These are phyloP conservation scores for Hypomontagnella submonticulosa DNA, from an alignment of 495 filamentous ascomycete species.

Conservation along the genomic window DNA sequence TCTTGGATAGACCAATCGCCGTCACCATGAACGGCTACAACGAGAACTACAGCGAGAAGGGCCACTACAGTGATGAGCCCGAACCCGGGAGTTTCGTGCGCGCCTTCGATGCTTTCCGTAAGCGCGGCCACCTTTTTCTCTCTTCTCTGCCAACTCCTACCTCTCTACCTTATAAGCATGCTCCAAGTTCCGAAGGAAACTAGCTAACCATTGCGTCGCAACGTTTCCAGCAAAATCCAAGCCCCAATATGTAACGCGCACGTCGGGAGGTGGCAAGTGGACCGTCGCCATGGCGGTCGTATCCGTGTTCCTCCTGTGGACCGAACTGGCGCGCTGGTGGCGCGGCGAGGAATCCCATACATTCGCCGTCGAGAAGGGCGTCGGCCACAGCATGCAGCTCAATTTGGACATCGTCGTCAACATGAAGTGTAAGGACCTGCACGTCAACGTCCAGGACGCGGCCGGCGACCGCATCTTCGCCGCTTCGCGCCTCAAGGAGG, in stretches of 20 bases:
- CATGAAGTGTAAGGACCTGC: constrained; percentile 88
- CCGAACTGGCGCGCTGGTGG: constrained; percentile 85
- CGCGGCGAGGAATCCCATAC: constrained; percentile 83
- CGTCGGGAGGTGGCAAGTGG: constrained; percentile 88
- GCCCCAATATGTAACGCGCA: constrained; percentile 85
- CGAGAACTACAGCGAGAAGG: constrained; percentile 73
- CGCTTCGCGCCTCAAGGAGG: constrained; percentile 74
- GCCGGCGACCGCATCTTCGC: constrained; percentile 91
- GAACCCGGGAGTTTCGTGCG: constrained; percentile 73
- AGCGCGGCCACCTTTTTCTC: constrained; percentile 39
- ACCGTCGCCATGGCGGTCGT: constrained; percentile 83
- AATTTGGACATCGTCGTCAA: constrained; percentile 94
- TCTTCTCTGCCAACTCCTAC: not conserved
- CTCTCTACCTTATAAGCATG: not conserved
- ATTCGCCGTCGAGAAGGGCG: constrained; percentile 93
- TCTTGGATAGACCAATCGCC: constrained; percentile 3
- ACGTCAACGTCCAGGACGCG: constrained; percentile 98
- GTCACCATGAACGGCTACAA: constrained; percentile 68
- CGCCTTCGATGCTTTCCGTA: constrained; percentile 98
- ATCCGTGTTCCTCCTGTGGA: constrained; percentile 75
- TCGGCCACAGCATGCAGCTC: constrained; percentile 88
- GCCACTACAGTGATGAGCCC: constrained; percentile 79
- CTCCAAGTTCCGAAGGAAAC: not conserved
- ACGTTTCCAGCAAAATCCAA: constrained; percentile 84
- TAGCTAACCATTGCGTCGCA: constrained; percentile 41